Percentiles rank a stretch among this genome's conserved stretches.
Evolutionary conservation across 106 monocot species (phyloP).

Genomic region (Apostasia shenzhenica): DNA sequence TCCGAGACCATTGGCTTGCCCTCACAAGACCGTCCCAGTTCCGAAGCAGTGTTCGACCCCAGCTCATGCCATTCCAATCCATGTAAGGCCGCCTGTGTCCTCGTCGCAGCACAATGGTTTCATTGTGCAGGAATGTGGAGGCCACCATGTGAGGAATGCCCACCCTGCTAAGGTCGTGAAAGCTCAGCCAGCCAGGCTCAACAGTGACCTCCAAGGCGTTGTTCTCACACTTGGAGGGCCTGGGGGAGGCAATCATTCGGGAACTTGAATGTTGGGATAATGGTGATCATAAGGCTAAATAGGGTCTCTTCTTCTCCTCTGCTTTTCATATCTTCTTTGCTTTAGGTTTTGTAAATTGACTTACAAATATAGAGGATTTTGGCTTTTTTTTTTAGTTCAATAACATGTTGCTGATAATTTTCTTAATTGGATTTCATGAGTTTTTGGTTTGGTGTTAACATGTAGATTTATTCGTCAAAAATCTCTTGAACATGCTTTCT

Average conservation of each 20-base stretch:
- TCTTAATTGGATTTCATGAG: too few relatives aligned
- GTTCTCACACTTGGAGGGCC: conserved; percentile 80
- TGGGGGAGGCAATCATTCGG: conserved; percentile 13
- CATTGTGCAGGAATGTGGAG: conserved; percentile 23
- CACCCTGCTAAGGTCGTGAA: conserved; percentile 21
- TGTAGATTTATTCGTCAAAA: too few relatives aligned
- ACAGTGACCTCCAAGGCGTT: conserved; percentile 66
- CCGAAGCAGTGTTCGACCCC: conserved; percentile 18
- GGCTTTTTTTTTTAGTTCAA: too few relatives aligned
- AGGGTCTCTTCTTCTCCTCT: too few relatives aligned
- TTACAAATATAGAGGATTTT: too few relatives aligned
- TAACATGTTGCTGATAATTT: too few relatives aligned
- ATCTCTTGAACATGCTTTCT: too few relatives aligned
- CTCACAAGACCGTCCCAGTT: conserved; percentile 9
- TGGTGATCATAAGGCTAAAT: too few relatives aligned
- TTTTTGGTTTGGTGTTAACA: too few relatives aligned
- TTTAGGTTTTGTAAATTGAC: too few relatives aligned
- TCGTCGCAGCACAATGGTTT: conserved; percentile 6
- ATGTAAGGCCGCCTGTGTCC: conserved; percentile 24
- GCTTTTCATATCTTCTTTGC: too few relatives aligned
- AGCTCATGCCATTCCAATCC: conserved; percentile 28
- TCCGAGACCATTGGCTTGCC: conserved; percentile 29
- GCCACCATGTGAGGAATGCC: conserved; percentile 13
- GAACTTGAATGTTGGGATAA: background rate
- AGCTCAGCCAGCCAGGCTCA: conserved; percentile 28